A percentile compares a stretch with the other conserved stretches of the same genome.
phyloP scores from a whole-genome alignment of 176 grass and related monocot species.

The Rhynchospora breviuscula region DNA sequence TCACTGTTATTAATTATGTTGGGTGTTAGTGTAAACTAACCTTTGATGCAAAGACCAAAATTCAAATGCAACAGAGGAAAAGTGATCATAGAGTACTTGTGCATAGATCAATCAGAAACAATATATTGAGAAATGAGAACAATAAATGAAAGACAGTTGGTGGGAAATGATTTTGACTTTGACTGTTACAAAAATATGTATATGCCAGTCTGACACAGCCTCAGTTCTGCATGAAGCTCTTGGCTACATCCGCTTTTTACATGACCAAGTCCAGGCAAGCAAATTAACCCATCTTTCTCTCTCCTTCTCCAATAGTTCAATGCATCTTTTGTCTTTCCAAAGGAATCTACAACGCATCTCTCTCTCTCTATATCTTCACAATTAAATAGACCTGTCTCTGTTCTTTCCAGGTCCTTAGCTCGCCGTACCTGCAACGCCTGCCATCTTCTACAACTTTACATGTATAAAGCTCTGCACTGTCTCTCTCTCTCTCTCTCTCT shows the following conservation, averaged over 20 bases:
- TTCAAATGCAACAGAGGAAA: too few species aligned
- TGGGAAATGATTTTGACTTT: conserved; percentile 17
- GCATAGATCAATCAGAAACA: too few species aligned
- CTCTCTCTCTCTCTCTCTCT: not conserved
- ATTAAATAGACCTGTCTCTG: conserved; percentile 14
- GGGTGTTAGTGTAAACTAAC: too few species aligned
- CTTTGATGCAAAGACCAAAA: too few species aligned
- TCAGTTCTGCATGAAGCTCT: conserved; percentile 93
- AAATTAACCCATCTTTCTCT: not conserved
- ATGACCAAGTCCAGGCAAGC: conserved; percentile 82
- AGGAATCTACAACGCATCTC: not conserved
- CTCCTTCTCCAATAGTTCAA: not conserved
- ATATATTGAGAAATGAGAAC: too few species aligned
- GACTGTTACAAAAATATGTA: conserved; percentile 26
- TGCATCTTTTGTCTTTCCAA: not conserved
- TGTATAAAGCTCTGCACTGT: conserved; percentile 21
- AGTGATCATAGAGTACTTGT: too few species aligned
- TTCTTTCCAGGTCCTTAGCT: conserved; percentile 69
- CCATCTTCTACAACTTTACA: conserved; percentile 37
- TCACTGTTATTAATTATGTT: too few species aligned
- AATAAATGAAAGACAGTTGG: not conserved
- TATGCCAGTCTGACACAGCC: conserved; percentile 85
- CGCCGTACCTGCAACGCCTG: conserved; percentile 71
- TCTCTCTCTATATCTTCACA: not conserved
- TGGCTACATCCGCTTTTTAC: conserved; percentile 94